Evolutionary conservation across 805 yeast species (phyloP), one percentile per base, ranked within the genome.

Genomic region (Lipomyces spencermartinsiae): DNA sequence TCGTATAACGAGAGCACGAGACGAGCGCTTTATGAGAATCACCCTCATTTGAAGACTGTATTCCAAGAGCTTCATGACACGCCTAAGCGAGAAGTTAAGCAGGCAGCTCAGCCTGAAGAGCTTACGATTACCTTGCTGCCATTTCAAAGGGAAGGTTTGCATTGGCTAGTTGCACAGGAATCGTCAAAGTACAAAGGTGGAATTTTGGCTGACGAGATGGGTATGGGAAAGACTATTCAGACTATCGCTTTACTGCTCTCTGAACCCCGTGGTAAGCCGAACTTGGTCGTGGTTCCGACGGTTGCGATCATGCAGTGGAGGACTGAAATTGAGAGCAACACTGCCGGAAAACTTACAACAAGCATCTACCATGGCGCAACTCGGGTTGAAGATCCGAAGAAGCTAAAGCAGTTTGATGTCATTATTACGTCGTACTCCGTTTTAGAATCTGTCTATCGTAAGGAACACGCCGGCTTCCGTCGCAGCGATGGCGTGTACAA

Each of bases 261-360:
- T 59, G 75, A 73, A 43, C 75, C 75, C 10, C 75, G 75, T 29
- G 88, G 87, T 72, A 80, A 86, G 10, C 98, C 98, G 9, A 91
- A 89, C 72, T 80, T 95, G 69, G 98, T 95, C 4, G 90, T 95
- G 22, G 98, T 98, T 0, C 99, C 99, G 0, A 94, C 99, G 0
- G 99, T 95, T n/a, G 98, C 98, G 0, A 80, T 95, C 58, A 91
- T 95, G 90, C 99, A 95, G 78, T 95, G 99, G 99, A 91, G 89
- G 75, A 87, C 89, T 74, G 99, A 95, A 79, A 95, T 95, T 62
- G 91, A 88, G 68, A 86, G 85, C 61, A 97, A 95, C 77, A 89
- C 98, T 0, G 87, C 86, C 43, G 91, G 89, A 7, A 81, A 82
- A 25, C 80, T 95, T 71, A 86, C 83, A 67, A 92, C 89, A 4